A percentile compares a stretch with the other conserved stretches of the same genome.
These are phyloP conservation scores for Podaxis sp. DNA, from an alignment of 768 basidiomycete genomes.

Conservation along the genomic window DNA sequence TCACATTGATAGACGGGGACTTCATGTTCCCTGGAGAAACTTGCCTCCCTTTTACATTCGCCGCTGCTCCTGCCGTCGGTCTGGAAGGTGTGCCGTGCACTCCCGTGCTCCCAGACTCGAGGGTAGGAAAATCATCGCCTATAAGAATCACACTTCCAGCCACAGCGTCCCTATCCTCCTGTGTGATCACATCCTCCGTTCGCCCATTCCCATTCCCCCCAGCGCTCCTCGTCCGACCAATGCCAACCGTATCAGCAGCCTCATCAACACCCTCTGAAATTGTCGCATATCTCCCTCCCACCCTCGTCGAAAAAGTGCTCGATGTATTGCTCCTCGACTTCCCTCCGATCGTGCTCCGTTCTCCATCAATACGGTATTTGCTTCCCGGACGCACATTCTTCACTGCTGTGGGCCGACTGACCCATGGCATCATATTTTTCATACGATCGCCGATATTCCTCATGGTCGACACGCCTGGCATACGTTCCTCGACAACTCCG, in stretches of 20 bases:
- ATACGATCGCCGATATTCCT: slow-evolving; percentile 3
- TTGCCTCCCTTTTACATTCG: background rate
- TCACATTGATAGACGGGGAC: background rate
- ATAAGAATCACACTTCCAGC: slow-evolving; percentile 15
- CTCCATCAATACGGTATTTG: slow-evolving; percentile 4
- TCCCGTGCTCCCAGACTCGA: slow-evolving; percentile 10
- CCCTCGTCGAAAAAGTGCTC: slow-evolving; percentile 11
- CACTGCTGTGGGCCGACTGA: background rate
- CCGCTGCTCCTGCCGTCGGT: background rate
- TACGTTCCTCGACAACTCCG: background rate
- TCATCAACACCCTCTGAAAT: slow-evolving; percentile 15
- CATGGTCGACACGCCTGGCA: background rate
- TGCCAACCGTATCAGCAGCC: background rate
- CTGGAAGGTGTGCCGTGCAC: slow-evolving; percentile 15
- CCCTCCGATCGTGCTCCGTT: background rate
- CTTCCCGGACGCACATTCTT: background rate
- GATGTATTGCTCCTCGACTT: slow-evolving; percentile 1
- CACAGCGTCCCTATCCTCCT: slow-evolving; percentile 13
- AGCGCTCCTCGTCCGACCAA: background rate
- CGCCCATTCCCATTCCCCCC: background rate
- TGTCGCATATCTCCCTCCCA: background rate
- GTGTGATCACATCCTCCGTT: slow-evolving; percentile 13
- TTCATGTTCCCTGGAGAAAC: background rate
- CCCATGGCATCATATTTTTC: slow-evolving; percentile 10
- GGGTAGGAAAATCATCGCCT: slow-evolving; percentile 16